phyloP scores from a whole-genome alignment of 169 alveolate genomes.

The Eimeria mitis region DNA sequence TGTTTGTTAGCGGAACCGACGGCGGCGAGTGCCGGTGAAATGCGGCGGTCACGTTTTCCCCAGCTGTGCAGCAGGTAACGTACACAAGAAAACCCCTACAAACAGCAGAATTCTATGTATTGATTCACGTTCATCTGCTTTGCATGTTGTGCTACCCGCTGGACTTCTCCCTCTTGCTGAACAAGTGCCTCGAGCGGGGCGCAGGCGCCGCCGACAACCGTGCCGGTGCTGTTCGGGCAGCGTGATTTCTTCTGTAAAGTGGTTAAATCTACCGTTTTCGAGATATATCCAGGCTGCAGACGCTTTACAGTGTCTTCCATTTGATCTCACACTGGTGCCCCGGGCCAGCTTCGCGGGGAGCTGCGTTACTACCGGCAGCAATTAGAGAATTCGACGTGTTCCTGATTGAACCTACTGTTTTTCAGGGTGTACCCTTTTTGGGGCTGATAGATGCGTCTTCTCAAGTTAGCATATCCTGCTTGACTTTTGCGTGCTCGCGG shows the following conservation, averaged over 20 bases:
- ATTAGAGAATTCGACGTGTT: neutral
- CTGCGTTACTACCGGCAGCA: neutral
- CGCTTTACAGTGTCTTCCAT: neutral
- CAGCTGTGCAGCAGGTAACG: neutral
- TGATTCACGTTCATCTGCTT: neutral
- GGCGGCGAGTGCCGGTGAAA: neutral
- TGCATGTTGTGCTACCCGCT: neutral
- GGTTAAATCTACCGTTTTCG: neutral
- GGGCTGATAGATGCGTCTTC: neutral
- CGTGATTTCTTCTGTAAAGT: neutral
- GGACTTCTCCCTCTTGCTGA: neutral
- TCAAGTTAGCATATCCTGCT: neutral
- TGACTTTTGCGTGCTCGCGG: neutral
- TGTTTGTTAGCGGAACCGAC: neutral
- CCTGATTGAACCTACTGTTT: neutral
- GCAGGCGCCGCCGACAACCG: conserved; percentile 10
- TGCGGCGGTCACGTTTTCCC: neutral
- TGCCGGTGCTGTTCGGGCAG: neutral
- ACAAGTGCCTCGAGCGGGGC: neutral
- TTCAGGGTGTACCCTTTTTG: neutral
- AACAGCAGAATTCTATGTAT: too few species aligned
- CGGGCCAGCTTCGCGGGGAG: neutral
- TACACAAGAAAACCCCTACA: neutral
- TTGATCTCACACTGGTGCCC: neutral
- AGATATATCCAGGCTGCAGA: neutral